A percentile compares a stretch with the other conserved stretches of the same genome.
Evolutionary conservation across 2,329 filamentous ascomycete species (phyloP).

Genomic region (Fusarium falciforme): DNA sequence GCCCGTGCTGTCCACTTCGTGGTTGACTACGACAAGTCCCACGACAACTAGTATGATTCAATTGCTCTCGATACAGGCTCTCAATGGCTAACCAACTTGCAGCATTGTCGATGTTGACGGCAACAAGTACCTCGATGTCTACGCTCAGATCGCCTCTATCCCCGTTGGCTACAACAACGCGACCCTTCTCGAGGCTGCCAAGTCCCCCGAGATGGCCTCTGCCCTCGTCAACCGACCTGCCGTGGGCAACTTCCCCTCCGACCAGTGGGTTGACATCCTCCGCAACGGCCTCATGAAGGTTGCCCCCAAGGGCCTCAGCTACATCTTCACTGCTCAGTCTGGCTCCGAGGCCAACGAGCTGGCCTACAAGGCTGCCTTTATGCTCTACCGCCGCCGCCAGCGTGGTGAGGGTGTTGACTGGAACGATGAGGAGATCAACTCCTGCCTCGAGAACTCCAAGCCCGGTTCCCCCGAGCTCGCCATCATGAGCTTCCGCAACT

Average conservation of each 20-base stretch:
- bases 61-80: neutral
- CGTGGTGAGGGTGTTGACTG: constrained; percentile 78
- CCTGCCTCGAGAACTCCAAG: constrained; percentile 76
- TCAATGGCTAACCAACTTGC: constrained; percentile 5
- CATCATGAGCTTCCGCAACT: constrained; percentile 82
- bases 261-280: constrained; percentile 79
- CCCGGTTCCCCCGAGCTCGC: constrained; percentile 81
- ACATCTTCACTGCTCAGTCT: constrained; percentile 84
- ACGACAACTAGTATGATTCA: constrained; percentile 58
- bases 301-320: constrained; percentile 79
- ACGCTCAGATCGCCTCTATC: constrained; percentile 86
- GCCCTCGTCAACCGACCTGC: constrained; percentile 83
- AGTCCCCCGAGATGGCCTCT: constrained; percentile 77
- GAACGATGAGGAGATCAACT: constrained; percentile 73
- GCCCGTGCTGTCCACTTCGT: constrained; percentile 64
- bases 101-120: constrained; percentile 62
- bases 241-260: constrained; percentile 82
- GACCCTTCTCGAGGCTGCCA: constrained; percentile 71
- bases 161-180: constrained; percentile 87
- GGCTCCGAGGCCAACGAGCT: constrained; percentile 88
- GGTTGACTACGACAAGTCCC: constrained; percentile 63
- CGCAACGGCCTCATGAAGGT: constrained; percentile 77
- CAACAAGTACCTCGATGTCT: constrained; percentile 64
- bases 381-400: constrained; percentile 79
- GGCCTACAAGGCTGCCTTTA: constrained; percentile 88